Conservation (phyloP, 805 yeast genomes). For the Candida glaebosa region DNA sequence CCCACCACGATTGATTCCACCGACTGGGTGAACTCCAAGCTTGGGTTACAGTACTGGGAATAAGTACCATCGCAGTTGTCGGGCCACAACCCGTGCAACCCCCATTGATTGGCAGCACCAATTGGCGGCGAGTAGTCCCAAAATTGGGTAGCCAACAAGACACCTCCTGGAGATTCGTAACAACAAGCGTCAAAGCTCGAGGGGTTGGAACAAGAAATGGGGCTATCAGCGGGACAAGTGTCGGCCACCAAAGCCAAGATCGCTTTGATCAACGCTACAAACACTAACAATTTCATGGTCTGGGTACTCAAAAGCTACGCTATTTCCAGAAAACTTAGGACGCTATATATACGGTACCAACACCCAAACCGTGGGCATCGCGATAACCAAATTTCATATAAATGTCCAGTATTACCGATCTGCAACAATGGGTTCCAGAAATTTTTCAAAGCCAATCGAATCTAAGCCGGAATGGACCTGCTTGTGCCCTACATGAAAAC, state of each 20-base stretch:
- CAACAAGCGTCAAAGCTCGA: conserved; percentile 55
- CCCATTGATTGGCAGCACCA: conserved; percentile 33
- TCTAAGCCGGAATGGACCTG: too few species aligned
- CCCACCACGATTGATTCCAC: conserved; percentile 34
- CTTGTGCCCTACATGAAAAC: too few species aligned
- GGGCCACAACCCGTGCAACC: conserved; percentile 46
- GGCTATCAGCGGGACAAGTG: conserved; percentile 54
- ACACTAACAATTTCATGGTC: not conserved
- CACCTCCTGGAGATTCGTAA: conserved; percentile 75
- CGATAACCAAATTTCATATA: too few species aligned
- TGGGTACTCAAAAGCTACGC: too few species aligned
- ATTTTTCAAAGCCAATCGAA: too few species aligned
- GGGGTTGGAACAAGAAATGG: conserved; percentile 58
- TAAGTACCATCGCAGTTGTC: conserved; percentile 72
- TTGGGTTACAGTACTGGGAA: conserved; percentile 71
- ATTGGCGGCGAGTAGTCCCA: conserved; percentile 76
- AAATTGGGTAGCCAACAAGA: conserved; percentile 80
- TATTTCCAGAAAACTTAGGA: too few species aligned
- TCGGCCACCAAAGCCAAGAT: not conserved
- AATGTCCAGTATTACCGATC: too few species aligned
- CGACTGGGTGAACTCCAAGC: conserved; percentile 47
- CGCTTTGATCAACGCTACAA: not conserved
- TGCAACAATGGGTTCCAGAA: too few species aligned
- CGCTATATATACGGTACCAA: too few species aligned
- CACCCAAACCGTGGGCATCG: too few species aligned